Base-by-base conservation (phyloP, 73 alveolate genomes). In the Diophrys appendiculata region DNA sequence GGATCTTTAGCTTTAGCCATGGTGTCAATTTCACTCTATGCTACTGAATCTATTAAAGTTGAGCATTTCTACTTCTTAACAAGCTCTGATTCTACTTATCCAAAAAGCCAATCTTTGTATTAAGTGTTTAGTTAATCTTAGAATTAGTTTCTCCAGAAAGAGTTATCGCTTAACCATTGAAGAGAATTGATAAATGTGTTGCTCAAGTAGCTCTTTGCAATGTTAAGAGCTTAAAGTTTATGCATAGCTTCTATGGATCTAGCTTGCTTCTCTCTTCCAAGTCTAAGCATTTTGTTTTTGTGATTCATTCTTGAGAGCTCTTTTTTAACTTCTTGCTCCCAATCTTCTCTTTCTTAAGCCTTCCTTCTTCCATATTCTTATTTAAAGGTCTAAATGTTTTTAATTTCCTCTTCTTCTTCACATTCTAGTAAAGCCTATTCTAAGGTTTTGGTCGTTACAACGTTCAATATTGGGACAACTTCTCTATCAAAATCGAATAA, bases 401-500 rank as follows among this genome's bases (percentile, higher is more conserved):
- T 88, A 29, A 95, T 80, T 86, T 97, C 99, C 70, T 91, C 91
- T 68, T 97, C 99, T 77, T 97, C 97, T 54, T 95, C 97, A 18
- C 95, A 98, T 86, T 97, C 99, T 81, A 97, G 90, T 53, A 93
- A 75, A 33, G 98, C 98, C 78, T 93, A 90, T 79, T 97, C 99
- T 13, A 97, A 84, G 33, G 99, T 92, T 82, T 97, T 97, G 52
- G 88, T 91, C 30, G 94, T 90, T 0, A 97, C 86, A 23, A 97
- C 99, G 80, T 97, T 95, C 74, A 97, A 77, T 30, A 97, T 97
- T 2, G 99, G 99, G 52, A 94, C 90, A 29, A 97, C 99, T 83
- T 95, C 99, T 70, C 88, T 86, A 79, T 97, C 98, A 81, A 90
- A 97, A 77, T 95, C 98, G 81, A 97, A 97, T 28, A 97, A 90